Evolutionary conservation across 2,329 filamentous ascomycete genomes (phyloP).

Genomic region (Xylariales sp.): DNA sequence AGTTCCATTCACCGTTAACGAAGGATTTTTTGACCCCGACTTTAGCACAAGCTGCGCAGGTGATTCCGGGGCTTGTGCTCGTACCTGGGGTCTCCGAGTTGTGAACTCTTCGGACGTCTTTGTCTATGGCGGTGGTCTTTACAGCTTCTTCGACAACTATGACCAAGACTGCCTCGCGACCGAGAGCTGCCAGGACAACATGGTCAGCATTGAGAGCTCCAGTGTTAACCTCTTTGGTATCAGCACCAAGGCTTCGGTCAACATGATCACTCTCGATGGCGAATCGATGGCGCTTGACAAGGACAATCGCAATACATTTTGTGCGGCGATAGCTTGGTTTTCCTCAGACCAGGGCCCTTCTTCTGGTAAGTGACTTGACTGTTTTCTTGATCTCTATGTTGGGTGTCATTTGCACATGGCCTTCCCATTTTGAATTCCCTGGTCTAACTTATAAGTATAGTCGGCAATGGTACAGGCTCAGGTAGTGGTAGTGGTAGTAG

Average conservation of each 20-base stretch:
- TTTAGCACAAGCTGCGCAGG: constrained; percentile 55
- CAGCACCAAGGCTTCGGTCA: constrained; percentile 68
- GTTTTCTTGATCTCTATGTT: background rate
- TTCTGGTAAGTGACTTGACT: constrained; percentile 5
- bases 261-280: constrained; percentile 66
- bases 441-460: background rate
- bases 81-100: constrained; percentile 73
- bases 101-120: constrained; percentile 62
- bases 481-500: constrained; percentile 6
- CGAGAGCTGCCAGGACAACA: constrained; percentile 72
- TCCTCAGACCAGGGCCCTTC: constrained; percentile 15
- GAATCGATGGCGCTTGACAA: constrained; percentile 46
- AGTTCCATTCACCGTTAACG: constrained; percentile 57
- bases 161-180: constrained; percentile 61
- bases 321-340: constrained; percentile 55
- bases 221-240: constrained; percentile 61
- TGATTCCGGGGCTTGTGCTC: constrained; percentile 51
- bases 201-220: constrained; percentile 67
- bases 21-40: constrained; percentile 60
- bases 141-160: constrained; percentile 84
- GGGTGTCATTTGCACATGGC: background rate
- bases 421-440: background rate
- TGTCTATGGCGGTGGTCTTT: constrained; percentile 62
- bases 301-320: constrained; percentile 64
- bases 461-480: constrained; percentile 8